Evolutionary conservation across 148 eudicot species (phyloP).

Genomic region (Selenicereus undatus): DNA sequence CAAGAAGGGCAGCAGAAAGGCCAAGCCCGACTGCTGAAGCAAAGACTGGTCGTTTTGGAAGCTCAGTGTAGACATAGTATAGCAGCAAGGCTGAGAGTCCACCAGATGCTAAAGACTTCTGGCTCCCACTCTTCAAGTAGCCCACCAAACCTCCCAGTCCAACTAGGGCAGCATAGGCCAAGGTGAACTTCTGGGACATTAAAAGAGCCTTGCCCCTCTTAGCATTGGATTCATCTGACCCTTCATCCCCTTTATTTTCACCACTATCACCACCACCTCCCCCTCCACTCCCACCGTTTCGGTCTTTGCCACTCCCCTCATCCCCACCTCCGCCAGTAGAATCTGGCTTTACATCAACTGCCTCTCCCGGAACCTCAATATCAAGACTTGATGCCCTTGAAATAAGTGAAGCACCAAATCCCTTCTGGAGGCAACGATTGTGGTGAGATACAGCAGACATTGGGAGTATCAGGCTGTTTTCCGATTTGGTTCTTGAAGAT

Average conservation of each 20-base stretch:
- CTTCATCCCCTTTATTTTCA: constrained; percentile 29
- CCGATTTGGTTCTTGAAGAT: constrained; percentile 16
- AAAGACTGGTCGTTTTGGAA: constrained; percentile 66
- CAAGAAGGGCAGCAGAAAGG: constrained; percentile 76
- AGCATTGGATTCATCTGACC: constrained; percentile 34
- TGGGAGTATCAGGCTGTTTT: constrained; percentile 9
- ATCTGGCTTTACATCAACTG: constrained; percentile 36
- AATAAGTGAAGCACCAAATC: constrained; percentile 23
- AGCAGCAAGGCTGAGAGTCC: constrained; percentile 63
- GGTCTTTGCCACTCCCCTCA: constrained; percentile 24
- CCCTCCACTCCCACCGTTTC: constrained; percentile 42
- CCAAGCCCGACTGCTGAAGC: constrained; percentile 88
- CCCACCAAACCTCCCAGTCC: constrained; percentile 87
- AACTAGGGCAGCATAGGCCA: constrained; percentile 77
- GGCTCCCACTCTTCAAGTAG: constrained; percentile 75
- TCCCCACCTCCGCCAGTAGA: constrained; percentile 46
- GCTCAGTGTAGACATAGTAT: constrained; percentile 57
- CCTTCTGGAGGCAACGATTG: constrained; percentile 5
- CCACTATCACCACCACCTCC: constrained; percentile 37
- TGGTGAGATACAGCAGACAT: constrained; percentile 16
- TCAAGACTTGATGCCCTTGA: constrained; percentile 33
- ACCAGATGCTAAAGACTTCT: constrained; percentile 65
- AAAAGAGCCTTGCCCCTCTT: constrained; percentile 53
- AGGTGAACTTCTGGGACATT: constrained; percentile 85
- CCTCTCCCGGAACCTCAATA: constrained; percentile 21